Evolutionary conservation across 164 flowering plant species (phyloP).

Genomic region (Vitis amurensis): DNA sequence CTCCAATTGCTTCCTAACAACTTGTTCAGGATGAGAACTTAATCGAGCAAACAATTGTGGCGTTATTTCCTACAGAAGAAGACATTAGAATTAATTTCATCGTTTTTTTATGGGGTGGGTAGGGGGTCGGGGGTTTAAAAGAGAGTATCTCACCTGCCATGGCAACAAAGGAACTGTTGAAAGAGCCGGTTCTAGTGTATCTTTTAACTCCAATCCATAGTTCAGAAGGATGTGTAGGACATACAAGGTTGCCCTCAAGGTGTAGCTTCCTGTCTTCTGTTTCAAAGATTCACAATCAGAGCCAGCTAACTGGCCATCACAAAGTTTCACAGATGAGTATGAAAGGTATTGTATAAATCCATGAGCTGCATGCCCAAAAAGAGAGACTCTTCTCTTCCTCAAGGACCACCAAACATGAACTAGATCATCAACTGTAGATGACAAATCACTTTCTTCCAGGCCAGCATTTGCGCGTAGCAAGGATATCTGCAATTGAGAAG

Average conservation of each 20-base stretch:
- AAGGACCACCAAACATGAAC: conserved; percentile 77
- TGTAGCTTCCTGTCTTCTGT: conserved; percentile 57
- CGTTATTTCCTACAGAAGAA: conserved; percentile 68
- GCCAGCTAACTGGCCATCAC: conserved; percentile 35
- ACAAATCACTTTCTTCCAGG: conserved; percentile 33
- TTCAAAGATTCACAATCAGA: conserved; percentile 39
- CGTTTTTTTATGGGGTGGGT: not conserved
- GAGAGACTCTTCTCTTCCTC: conserved; percentile 75
- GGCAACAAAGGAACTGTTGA: conserved; percentile 78
- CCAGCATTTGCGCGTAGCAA: conserved; percentile 37
- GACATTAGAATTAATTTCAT: not conserved
- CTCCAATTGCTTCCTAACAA: conserved; percentile 77
- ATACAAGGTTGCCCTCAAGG: conserved; percentile 74
- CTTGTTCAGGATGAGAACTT: conserved; percentile 85
- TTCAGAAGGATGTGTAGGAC: conserved; percentile 80
- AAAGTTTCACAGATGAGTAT: conserved; percentile 50
- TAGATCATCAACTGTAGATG: conserved; percentile 44
- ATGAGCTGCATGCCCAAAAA: conserved; percentile 87
- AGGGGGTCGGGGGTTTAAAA: not conserved
- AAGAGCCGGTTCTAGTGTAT: conserved; percentile 75
- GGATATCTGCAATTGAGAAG: conserved; percentile 58
- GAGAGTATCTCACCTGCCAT: conserved; percentile 78
- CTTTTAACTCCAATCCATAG: conserved; percentile 84
- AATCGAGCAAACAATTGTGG: conserved; percentile 96
- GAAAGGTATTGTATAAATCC: conserved; percentile 81